These are phyloP conservation scores for Cladophialophora chaetospira DNA, from an alignment of 2,329 filamentous ascomycete species.

Conservation along the genomic window DNA sequence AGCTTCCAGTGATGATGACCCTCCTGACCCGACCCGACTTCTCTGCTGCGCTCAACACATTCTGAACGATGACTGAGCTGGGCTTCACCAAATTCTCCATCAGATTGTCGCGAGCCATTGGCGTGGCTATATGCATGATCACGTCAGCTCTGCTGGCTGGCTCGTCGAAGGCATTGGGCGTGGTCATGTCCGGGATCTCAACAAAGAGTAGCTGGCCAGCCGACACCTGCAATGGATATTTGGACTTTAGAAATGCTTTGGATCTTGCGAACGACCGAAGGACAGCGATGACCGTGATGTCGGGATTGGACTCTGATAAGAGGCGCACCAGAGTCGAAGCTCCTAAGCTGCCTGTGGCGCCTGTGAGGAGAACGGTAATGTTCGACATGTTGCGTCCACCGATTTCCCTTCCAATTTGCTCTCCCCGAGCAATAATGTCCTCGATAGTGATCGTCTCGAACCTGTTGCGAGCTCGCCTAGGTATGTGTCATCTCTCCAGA, in stretches of 20 bases:
- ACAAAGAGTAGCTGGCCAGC: slow-evolving; percentile 8
- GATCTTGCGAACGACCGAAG: slow-evolving; percentile 10
- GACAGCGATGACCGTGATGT: slow-evolving; percentile 13
- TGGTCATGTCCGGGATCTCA: slow-evolving; percentile 17
- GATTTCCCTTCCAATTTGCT: too few species aligned
- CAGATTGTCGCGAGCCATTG: slow-evolving; percentile 12
- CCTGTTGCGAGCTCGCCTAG: background rate
- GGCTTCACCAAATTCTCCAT: slow-evolving; percentile 16
- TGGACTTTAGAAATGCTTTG: slow-evolving; percentile 3
- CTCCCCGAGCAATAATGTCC: too few species aligned
- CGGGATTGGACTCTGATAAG: background rate
- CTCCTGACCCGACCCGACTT: slow-evolving; percentile 3
- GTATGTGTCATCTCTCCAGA: background rate
- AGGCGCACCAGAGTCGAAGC: slow-evolving; percentile 13
- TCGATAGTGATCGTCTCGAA: background rate
- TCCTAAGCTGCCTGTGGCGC: slow-evolving; percentile 11
- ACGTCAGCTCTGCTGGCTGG: slow-evolving; percentile 3
- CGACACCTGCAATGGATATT: slow-evolving; percentile 11
- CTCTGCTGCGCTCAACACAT: slow-evolving; percentile 9
- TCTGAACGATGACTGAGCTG: slow-evolving; percentile 11
- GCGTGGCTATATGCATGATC: slow-evolving; percentile 19
- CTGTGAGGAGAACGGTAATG: slow-evolving; percentile 16
- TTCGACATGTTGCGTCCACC: background rate
- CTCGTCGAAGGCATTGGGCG: slow-evolving; percentile 4
- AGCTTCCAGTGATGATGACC: slow-evolving; percentile 16